A percentile compares a stretch with the other conserved stretches of the same genome.
Evolutionary conservation across 2,329 filamentous ascomycete species (phyloP).

Genomic region (Trichophyton equinum): DNA sequence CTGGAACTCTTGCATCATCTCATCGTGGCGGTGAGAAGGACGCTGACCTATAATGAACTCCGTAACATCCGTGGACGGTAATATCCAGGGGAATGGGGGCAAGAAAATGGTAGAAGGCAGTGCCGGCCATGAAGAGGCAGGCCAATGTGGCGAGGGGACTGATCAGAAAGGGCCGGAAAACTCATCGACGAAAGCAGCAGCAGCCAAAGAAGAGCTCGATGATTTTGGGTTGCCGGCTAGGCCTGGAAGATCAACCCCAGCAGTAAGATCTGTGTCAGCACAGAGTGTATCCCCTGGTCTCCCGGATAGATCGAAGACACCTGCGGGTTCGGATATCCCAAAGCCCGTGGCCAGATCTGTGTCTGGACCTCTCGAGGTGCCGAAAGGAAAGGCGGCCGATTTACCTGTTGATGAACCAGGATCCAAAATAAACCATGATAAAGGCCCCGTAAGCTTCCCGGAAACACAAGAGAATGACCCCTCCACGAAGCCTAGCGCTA

Average conservation of each 20-base stretch:
- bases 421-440: not conserved
- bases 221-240: conserved; percentile 12
- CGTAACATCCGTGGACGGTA: not conserved
- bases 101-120: not conserved
- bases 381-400: not conserved
- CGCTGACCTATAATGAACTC: conserved; percentile 3
- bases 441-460: not conserved
- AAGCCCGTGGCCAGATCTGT: conserved; percentile 6
- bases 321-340: not conserved
- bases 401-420: not conserved
- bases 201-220: conserved; percentile 7
- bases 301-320: not conserved
- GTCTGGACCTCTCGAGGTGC: conserved; percentile 6
- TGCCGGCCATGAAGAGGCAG: not conserved
- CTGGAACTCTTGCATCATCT: not conserved
- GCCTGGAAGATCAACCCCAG: not conserved
- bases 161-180: not conserved
- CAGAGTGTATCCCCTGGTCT: not conserved
- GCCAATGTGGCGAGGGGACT: not conserved
- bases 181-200: not conserved
- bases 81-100: not conserved
- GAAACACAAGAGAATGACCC: not conserved
- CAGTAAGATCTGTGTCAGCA: not conserved
- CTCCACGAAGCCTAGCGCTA: not conserved
- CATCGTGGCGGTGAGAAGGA: not conserved